Percentiles rank a stretch among this genome's conserved stretches.
Evolutionary conservation across 1,284 basidiomycete genomes (phyloP).

Genomic region (Heimioporus retisporus): DNA sequence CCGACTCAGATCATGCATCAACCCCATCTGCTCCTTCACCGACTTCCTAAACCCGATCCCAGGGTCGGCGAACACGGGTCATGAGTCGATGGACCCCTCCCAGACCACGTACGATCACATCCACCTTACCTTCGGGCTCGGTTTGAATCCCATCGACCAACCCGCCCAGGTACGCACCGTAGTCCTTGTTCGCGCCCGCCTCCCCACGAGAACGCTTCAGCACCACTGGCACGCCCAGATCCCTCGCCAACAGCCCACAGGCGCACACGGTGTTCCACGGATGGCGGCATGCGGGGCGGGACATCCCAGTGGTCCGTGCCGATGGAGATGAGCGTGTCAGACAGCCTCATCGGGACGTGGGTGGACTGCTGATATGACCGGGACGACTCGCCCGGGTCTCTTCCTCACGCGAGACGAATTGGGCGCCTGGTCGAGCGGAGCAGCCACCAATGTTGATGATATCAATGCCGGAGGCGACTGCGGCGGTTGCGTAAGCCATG

Average conservation of each 20-base stretch:
- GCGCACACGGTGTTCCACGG: conserved; percentile 53
- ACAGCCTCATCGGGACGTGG: conserved; percentile 30
- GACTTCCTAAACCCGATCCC: conserved; percentile 98
- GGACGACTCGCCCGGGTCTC: conserved; percentile 83
- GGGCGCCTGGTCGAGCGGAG: conserved; percentile 88
- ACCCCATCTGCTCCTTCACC: conserved; percentile 76
- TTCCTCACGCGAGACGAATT: conserved; percentile 75
- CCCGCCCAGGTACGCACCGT: conserved; percentile 39
- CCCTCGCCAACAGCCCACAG: conserved; percentile 78
- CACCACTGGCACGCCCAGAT: conserved; percentile 77
- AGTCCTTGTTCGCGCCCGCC: conserved; percentile 72
- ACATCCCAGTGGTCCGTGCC: conserved; percentile 95
- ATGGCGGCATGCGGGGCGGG: no score
- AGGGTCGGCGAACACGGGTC: conserved; percentile 94
- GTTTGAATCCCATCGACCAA: conserved; percentile 78
- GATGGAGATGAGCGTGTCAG: conserved; percentile 75
- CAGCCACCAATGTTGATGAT: conserved; percentile 97
- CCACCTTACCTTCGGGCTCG: conserved; percentile 82
- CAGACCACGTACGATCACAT: conserved; percentile 72
- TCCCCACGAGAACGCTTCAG: conserved; percentile 96
- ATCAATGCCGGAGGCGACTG: conserved; percentile 68
- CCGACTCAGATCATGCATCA: conserved; percentile 66
- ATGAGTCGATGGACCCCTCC: conserved; percentile 88
- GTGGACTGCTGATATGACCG: conserved; percentile 68
- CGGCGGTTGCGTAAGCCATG: conserved; percentile 57